Percentiles rank a stretch among this genome's conserved stretches.
Conservation (phyloP, 2,329 filamentous ascomycete species). For the Lasiodiplodia hormozganensis region DNA sequence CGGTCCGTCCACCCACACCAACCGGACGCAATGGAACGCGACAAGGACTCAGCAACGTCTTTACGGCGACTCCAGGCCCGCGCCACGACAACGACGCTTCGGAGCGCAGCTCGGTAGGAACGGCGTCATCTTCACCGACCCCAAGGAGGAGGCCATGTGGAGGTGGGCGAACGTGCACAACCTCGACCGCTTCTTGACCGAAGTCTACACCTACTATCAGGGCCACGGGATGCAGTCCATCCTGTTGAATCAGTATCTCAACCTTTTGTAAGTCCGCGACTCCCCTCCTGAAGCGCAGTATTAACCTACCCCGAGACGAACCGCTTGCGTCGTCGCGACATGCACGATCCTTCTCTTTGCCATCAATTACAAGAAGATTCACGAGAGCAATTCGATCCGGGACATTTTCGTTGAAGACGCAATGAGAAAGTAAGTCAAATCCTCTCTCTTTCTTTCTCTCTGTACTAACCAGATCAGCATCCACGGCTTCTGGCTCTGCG, state of each 20-base stretch:
- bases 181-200: constrained; percentile 83
- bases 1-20: constrained; percentile 51
- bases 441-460: no score
- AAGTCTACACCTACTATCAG: constrained; percentile 86
- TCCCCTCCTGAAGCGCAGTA: background rate
- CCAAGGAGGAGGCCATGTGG: constrained; percentile 84
- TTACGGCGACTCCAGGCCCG: constrained; percentile 42
- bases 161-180: constrained; percentile 92
- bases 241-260: constrained; percentile 72
- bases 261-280: constrained; percentile 68
- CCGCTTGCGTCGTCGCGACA: constrained; percentile 81
- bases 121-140: constrained; percentile 51
- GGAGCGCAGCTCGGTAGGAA: constrained; percentile 27
- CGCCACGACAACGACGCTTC: constrained; percentile 30
- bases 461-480: constrained; percentile 58
- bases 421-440: constrained; percentile 55
- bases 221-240: constrained; percentile 88
- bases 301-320: constrained; percentile 64
- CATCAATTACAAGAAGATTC: constrained; percentile 78
- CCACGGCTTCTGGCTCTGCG: constrained; percentile 77
- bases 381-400: constrained; percentile 66
- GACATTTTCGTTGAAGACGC: constrained; percentile 76
- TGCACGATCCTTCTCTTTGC: constrained; percentile 86
- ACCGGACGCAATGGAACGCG: constrained; percentile 59
- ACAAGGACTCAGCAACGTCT: constrained; percentile 55